Evolutionary conservation across 2,329 filamentous ascomycete genomes (phyloP), one percentile per base, ranked within the genome.

Genomic region (Colletotrichum tabaci): DNA sequence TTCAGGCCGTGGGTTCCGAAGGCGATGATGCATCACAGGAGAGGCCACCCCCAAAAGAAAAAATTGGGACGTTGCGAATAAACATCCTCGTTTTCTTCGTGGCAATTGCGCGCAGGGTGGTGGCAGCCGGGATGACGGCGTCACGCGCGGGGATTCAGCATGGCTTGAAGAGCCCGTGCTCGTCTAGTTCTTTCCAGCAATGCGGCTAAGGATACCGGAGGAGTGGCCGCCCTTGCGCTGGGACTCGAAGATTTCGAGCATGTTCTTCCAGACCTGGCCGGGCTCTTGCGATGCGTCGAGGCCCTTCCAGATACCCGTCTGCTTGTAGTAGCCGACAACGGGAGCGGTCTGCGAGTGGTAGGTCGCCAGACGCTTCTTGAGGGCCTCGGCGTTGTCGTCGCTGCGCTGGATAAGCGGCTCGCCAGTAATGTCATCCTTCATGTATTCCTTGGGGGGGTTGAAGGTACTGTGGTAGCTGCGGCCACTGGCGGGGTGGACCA

Each of bases 391-490:
- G 83, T 98, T 99, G 87, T 99, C 96, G 82, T 99, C 96, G 76
- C 93, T 96, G 79, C 96, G 92, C 88, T 98, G 96, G 79, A 98
- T 93, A 77, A 99, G 88, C 60, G 96, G 95, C 89, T 99, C 96
- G 83, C 96, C 96, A 23, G 96, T 98, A 76, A 98, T 84, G 84
- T 99, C 96, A 84, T 99, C 96, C 82, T 91, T 97, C 96, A 98
- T 98, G 75, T 89, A 79, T 78, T 91, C 86, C 91, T 98, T 98
- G 79, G 96, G 96, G 62, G 96, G 96, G 90, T 98, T 98, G 92
- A 99, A 99, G 84, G 96, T 93, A 85, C 93, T 96, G 91, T 99
- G 96, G 88, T 99, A 99, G 77, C 94, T 95, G 80, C 96, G 95
- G 76, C 96, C 96, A 67, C 95, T 98, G 63, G 96, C 96, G 70